phyloP scores from a whole-genome alignment of 2,329 filamentous ascomycete genomes.

The Atkinsonella texensis region DNA sequence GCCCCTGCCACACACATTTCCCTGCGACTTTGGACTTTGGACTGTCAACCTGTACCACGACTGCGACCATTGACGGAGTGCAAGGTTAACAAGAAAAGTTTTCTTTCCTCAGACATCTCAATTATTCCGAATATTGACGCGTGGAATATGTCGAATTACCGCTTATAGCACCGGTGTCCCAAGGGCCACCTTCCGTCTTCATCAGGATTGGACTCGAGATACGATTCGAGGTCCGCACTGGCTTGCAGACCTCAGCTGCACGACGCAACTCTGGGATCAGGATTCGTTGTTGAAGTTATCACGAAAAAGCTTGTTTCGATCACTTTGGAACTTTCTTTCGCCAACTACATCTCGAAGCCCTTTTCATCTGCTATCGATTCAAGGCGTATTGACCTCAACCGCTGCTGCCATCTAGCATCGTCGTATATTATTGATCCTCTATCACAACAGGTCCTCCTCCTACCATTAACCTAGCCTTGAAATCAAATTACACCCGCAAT shows the following conservation, averaged over 20 bases:
- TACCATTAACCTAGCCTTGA: not conserved
- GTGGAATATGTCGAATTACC: slow-evolving; percentile 19
- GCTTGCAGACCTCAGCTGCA: slow-evolving; percentile 14
- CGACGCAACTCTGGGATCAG: slow-evolving; percentile 7
- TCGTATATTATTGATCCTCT: not conserved
- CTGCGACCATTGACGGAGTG: too few relatives aligned
- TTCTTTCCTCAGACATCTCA: not conserved
- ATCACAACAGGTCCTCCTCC: not conserved
- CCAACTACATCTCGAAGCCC: not conserved
- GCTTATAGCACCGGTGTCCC: slow-evolving; percentile 27
- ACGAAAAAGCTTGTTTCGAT: not conserved
- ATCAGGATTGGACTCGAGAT: slow-evolving; percentile 7
- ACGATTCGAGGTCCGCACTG: slow-evolving; percentile 13
- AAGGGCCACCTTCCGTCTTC: slow-evolving; percentile 20
- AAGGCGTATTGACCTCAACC: not conserved
- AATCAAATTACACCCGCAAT: slow-evolving; percentile 3
- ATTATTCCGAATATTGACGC: not conserved
- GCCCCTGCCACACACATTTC: not conserved
- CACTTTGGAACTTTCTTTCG: not conserved
- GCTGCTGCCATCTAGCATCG: not conserved
- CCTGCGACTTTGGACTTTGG: too few relatives aligned
- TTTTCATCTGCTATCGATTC: not conserved
- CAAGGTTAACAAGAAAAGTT: not conserved
- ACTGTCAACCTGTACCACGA: not conserved
- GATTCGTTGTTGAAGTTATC: not conserved